These are phyloP conservation scores for Sporothrix variecibatus DNA, from an alignment of 2,329 filamentous ascomycete genomes.

Conservation along the genomic window DNA sequence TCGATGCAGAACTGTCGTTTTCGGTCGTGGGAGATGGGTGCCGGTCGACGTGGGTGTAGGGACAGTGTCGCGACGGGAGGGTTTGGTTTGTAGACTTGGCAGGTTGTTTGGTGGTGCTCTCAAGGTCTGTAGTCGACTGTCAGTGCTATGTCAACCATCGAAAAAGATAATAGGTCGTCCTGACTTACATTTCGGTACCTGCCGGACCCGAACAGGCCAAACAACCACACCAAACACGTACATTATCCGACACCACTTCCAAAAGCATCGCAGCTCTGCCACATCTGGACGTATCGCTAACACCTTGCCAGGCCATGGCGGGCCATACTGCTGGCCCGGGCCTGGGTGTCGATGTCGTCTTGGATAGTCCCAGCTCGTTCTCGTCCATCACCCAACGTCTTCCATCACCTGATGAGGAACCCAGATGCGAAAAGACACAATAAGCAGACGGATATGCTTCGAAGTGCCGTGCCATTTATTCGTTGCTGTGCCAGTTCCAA, in stretches of 20 bases:
- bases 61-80: not conserved
- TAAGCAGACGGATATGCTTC: not conserved
- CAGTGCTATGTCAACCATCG: not conserved
- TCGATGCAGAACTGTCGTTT: not conserved
- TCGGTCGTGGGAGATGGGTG: not conserved
- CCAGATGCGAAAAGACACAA: not conserved
- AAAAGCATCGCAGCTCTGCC: not conserved
- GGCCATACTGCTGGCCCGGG: not conserved
- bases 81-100: not conserved
- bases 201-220: not conserved
- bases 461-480: not conserved
- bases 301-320: not conserved
- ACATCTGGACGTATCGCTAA: not conserved
- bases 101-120: not conserved
- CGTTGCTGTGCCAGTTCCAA: not conserved
- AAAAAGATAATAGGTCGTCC: not conserved
- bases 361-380: not conserved
- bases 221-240: not conserved
- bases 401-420: not conserved
- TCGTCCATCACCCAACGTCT: not conserved
- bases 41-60: not conserved
- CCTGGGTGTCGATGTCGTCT: not conserved
- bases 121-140: not conserved
- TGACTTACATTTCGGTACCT: not conserved
- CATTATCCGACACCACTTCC: not conserved